These are phyloP conservation scores for Bathelium albidoporum DNA, from an alignment of 495 filamentous ascomycete genomes.

Conservation along the genomic window DNA sequence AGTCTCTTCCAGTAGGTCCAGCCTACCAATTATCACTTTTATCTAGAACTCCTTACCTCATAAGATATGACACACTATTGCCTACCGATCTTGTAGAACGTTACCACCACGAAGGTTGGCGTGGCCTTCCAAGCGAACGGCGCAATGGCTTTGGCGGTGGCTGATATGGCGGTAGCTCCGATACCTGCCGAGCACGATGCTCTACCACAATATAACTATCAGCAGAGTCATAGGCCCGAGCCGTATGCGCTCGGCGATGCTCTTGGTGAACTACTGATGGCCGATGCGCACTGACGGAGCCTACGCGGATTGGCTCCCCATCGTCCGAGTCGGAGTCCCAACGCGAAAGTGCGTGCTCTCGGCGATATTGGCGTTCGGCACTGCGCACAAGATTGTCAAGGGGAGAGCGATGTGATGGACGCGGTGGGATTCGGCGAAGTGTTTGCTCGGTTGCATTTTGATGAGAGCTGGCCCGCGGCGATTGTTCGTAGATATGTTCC, in stretches of 20 bases:
- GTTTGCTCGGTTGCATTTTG: too few relatives aligned
- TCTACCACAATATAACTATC: not conserved
- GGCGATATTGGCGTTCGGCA: not conserved
- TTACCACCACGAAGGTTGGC: not conserved
- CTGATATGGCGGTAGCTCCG: not conserved
- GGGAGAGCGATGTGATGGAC: not conserved
- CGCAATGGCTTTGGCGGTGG: not conserved
- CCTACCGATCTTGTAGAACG: too few relatives aligned
- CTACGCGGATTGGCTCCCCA: not conserved
- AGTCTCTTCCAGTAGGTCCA: too few relatives aligned
- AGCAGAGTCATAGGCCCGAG: not conserved
- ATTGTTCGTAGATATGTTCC: not conserved
- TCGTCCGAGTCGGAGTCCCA: not conserved
- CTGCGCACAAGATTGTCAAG: not conserved
- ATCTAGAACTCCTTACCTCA: too few relatives aligned
- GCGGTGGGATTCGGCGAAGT: not conserved
- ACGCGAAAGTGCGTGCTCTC: not conserved
- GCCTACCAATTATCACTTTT: too few relatives aligned
- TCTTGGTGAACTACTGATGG: not conserved
- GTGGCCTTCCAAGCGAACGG: not conserved
- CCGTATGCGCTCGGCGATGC: not conserved
- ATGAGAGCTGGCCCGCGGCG: not conserved
- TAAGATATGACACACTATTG: too few relatives aligned
- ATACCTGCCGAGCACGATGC: not conserved
- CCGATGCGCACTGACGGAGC: not conserved